phyloP scores from a whole-genome alignment of 768 basidiomycete genomes.

The Clavaria fumosa region DNA sequence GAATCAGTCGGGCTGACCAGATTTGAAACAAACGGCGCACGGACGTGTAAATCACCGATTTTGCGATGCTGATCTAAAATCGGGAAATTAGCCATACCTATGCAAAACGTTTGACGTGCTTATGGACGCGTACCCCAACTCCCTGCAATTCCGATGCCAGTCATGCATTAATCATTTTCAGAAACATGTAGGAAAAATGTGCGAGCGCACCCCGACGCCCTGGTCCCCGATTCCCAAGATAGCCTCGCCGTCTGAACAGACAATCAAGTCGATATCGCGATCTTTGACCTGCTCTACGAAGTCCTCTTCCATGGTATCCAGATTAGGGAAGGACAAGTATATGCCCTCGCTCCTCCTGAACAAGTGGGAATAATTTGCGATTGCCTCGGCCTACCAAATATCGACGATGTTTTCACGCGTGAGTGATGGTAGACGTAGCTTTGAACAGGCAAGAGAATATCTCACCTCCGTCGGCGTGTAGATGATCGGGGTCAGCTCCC shows the following conservation, averaged over 20 bases:
- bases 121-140: slow-evolving; percentile 31
- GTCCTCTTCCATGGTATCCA: slow-evolving; percentile 59
- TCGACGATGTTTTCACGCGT: not conserved
- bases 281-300: slow-evolving; percentile 53
- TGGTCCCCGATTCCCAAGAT: slow-evolving; percentile 60
- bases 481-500: slow-evolving; percentile 53
- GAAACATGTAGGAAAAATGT: slow-evolving; percentile 5
- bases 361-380: slow-evolving; percentile 70
- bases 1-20: not conserved
- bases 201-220: slow-evolving; percentile 43
- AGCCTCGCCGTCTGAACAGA: slow-evolving; percentile 74
- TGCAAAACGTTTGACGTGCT: not conserved
- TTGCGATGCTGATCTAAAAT: slow-evolving; percentile 53
- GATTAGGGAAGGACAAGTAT: slow-evolving; percentile 46
- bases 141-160: slow-evolving; percentile 24
- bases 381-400: slow-evolving; percentile 50
- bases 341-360: slow-evolving; percentile 70
- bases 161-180: slow-evolving; percentile 6
- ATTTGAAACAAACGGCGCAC: slow-evolving; percentile 10
- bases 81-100: not conserved
- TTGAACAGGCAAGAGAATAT: too few species aligned
- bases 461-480: slow-evolving; percentile 71
- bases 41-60: slow-evolving; percentile 64
- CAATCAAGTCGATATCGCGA: slow-evolving; percentile 57
- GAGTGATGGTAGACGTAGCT: not conserved